These are phyloP conservation scores for Cordyceps javanica DNA, from an alignment of 2,329 filamentous ascomycete genomes.

Conservation along the genomic window DNA sequence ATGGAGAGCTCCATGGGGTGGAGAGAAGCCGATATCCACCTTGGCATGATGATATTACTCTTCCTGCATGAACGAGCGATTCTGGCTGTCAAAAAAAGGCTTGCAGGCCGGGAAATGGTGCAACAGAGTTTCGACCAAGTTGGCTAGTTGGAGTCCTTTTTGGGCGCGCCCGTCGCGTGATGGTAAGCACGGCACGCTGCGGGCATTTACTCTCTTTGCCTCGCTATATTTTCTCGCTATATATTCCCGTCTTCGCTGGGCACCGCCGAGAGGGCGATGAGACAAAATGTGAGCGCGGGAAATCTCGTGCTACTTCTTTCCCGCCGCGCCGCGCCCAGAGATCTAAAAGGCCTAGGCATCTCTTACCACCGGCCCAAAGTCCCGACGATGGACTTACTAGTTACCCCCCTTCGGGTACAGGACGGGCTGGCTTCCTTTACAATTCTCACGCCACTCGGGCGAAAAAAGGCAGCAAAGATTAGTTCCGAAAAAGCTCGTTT, in stretches of 20 bases:
- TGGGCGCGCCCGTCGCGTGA: background rate
- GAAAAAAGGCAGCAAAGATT: background rate
- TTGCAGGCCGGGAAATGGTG: background rate
- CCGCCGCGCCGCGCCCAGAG: background rate
- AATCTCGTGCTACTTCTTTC: too few species aligned
- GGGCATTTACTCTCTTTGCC: too few species aligned
- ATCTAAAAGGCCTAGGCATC: too few species aligned
- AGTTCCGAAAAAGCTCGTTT: background rate
- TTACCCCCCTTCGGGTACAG: background rate
- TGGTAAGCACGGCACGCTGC: background rate
- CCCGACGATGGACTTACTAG: too few species aligned
- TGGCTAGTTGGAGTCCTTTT: too few species aligned
- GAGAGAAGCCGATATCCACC: background rate
- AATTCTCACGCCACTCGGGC: background rate
- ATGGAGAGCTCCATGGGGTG: background rate
- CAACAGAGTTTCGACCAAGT: background rate
- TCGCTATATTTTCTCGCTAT: too few species aligned
- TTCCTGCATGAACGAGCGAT: background rate
- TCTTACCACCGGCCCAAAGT: too few species aligned
- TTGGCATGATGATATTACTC: slow-evolving; percentile 6
- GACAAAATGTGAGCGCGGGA: too few species aligned
- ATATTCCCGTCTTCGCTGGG: background rate
- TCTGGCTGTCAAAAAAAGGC: background rate
- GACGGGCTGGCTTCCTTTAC: background rate
- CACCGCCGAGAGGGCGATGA: background rate